Evolutionary conservation across 2,329 filamentous ascomycete species (phyloP), one percentile per base, ranked within the genome.

Genomic region (Penicillium sp.): DNA sequence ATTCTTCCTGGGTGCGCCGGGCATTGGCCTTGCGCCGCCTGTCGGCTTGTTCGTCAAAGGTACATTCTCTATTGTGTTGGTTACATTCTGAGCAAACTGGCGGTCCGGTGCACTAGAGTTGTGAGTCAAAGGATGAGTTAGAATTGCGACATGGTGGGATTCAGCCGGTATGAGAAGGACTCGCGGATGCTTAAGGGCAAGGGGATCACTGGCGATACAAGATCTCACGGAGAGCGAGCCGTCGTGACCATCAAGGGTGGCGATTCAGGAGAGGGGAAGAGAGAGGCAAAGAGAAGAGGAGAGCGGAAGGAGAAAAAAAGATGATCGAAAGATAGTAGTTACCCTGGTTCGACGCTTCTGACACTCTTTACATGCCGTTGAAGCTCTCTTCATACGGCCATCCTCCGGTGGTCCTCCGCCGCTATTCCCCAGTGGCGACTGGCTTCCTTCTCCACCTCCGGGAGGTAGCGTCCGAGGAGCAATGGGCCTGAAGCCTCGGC

Each of bases 331-430:
- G 33, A 25, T 35, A n/a, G 41, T 36, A 2, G 38, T 37, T 66
- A 70, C 67, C 65, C 63, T 69, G 40, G 65, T 69, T 37, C 67
- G 64, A 45, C 66, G 60, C 46, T 55, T 61, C 51, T 70, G 64
- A 53, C 67, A 70, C 52, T 69, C 66, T 32, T 54, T 57, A 51
- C 67, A 70, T 29, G 67, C 67, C 12, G 63, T 66, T 6, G 67
- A 69, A 9, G 65, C 67, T 43, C 67, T 57, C 47, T 63, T 67
- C 39, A 63, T 61, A 42, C 63, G 63, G 40, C 48, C 51, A 24
- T 69, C 66, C 18, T 69, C 66, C 29, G 57, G 45, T 24, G 47
- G 45, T 36, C 46, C 48, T 36, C 51, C 45, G 26, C 41, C 49
- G 26, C 34, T 44, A 33, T 35, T 44, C 11, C 51, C 56, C 34